phyloP scores from a whole-genome alignment of 1,284 basidiomycete genomes.

The Cystobasidium pallidum region DNA sequence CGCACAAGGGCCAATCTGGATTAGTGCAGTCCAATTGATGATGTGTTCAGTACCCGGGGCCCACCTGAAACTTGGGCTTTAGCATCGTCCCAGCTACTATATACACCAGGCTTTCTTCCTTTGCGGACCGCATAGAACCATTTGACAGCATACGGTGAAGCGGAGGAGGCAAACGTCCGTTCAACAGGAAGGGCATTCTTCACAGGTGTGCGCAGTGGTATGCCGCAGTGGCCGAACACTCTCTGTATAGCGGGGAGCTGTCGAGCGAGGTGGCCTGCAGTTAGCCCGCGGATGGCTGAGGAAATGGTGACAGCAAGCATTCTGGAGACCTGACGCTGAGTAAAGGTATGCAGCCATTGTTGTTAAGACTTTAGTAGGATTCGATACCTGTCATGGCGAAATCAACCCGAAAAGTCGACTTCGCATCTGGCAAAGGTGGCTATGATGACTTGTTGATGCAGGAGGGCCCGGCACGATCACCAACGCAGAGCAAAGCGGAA shows the following conservation, averaged over 20 bases:
- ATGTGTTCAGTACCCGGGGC: neutral
- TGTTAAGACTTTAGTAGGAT: neutral
- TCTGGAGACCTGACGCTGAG: neutral
- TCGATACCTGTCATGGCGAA: neutral
- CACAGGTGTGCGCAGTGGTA: neutral
- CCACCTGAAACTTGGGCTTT: conserved; percentile 18
- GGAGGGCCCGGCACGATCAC: neutral
- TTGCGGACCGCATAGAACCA: conserved; percentile 19
- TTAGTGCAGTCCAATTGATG: too few species aligned
- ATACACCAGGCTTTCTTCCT: conserved; percentile 14
- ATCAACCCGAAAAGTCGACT: neutral
- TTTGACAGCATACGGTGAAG: neutral
- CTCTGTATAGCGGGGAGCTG: neutral
- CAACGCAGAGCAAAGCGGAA: neutral
- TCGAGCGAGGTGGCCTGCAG: too few species aligned
- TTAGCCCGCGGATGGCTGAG: too few species aligned
- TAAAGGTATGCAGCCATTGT: neutral
- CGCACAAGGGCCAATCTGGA: too few species aligned
- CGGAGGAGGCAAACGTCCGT: neutral
- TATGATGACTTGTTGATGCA: too few species aligned
- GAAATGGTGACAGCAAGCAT: neutral
- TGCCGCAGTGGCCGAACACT: neutral
- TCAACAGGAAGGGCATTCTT: neutral
- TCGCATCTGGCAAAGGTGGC: too few species aligned
- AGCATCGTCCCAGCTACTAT: conserved; percentile 23